Conservation (phyloP, 371 early-diverging fungal genomes). For the Mucor irregularis region DNA sequence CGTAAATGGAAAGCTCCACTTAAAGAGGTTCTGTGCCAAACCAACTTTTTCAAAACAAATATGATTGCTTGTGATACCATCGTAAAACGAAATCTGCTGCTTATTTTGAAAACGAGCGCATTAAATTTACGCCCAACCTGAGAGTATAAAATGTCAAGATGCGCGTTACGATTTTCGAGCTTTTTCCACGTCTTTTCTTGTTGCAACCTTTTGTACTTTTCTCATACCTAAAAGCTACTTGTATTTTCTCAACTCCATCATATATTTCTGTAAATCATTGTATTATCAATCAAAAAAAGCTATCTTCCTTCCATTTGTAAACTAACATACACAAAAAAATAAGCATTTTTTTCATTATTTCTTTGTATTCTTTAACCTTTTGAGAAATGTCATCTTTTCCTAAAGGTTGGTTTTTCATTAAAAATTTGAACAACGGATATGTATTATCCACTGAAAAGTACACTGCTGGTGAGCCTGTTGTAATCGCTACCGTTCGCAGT, state of each 20-base stretch:
- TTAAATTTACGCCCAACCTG: neutral
- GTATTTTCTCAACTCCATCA: neutral
- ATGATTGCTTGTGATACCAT: conserved; percentile 3
- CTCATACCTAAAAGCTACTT: neutral
- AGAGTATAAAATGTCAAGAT: neutral
- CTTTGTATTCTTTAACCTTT: conserved; percentile 6
- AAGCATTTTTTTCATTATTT: no score
- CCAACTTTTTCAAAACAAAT: conserved; percentile 3
- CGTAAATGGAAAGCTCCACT: conserved; percentile 3
- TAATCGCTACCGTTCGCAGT: conserved; percentile 31
- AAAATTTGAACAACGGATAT: conserved; percentile 47
- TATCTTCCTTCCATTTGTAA: neutral
- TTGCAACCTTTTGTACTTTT: neutral
- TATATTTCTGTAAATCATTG: neutral
- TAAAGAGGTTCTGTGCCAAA: neutral
- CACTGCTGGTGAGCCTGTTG: conserved; percentile 35
- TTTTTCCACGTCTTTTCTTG: neutral
- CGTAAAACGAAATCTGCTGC: neutral
- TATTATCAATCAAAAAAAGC: neutral
- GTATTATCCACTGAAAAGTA: conserved; percentile 43
- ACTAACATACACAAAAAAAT: neutral
- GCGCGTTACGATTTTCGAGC: neutral
- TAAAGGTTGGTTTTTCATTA: conserved; percentile 62
- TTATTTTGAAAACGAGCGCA: neutral
- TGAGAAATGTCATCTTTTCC: conserved; percentile 38